phyloP scores from a whole-genome alignment of 2,329 filamentous ascomycete species.

The Trichocomaceae sp. region DNA sequence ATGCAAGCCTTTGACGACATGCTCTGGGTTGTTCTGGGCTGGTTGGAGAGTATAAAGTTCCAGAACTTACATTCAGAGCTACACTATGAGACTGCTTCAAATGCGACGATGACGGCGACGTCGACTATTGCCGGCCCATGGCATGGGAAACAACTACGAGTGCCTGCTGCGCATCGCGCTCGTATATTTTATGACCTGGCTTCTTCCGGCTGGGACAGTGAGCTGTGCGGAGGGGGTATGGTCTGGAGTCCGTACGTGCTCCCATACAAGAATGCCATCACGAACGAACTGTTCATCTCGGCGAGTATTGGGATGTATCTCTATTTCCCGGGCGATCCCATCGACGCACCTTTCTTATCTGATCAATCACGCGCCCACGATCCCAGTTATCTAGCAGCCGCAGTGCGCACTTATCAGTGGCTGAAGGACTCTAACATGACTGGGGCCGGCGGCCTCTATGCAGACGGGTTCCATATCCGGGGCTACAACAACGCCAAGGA shows the following conservation, averaged over 20 bases:
- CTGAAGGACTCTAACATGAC: slow-evolving; percentile 73
- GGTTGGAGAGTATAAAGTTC: slow-evolving; percentile 77
- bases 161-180: slow-evolving; percentile 73
- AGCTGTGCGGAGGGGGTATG: slow-evolving; percentile 81
- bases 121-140: slow-evolving; percentile 41
- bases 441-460: slow-evolving; percentile 66
- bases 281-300: slow-evolving; percentile 81
- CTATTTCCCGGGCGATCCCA: slow-evolving; percentile 73
- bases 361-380: slow-evolving; percentile 43
- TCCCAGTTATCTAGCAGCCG: slow-evolving; percentile 62
- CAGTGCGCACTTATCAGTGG: slow-evolving; percentile 75
- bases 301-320: slow-evolving; percentile 86
- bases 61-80: slow-evolving; percentile 60
- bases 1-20: slow-evolving; percentile 87
- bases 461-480: slow-evolving; percentile 82
- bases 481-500: slow-evolving; percentile 52
- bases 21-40: slow-evolving; percentile 88
- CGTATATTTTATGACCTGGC: slow-evolving; percentile 81
- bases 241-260: slow-evolving; percentile 73
- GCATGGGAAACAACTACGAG: slow-evolving; percentile 70
- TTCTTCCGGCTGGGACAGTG: slow-evolving; percentile 70
- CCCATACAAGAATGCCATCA: slow-evolving; percentile 95
- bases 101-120: slow-evolving; percentile 6
- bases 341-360: slow-evolving; percentile 59
- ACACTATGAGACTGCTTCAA: slow-evolving; percentile 45